Evolutionary conservation across 129 eudicot genomes (phyloP).

Genomic region (carrot (Daucus carota)): DNA sequence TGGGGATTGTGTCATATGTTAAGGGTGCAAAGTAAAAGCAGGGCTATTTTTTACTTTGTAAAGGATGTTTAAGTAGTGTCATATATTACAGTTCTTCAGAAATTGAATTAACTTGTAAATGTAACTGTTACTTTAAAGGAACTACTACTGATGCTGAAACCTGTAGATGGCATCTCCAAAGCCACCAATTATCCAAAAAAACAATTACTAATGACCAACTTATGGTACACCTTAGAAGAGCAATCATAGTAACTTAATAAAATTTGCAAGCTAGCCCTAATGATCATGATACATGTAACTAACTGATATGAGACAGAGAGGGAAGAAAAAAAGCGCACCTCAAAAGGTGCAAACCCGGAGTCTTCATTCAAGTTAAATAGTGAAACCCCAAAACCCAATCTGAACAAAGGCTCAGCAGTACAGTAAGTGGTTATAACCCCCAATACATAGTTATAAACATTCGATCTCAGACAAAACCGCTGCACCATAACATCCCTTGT

Average conservation of each 20-base stretch:
- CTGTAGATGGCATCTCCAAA: no score
- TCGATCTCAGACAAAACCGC: constrained; percentile 45
- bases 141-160: no score
- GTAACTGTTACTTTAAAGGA: no score
- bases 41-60: no score
- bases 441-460: constrained; percentile 36
- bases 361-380: constrained; percentile 41
- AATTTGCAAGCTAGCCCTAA: neutral
- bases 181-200: no score
- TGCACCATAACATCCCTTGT: constrained; percentile 29
- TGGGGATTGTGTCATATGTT: neutral
- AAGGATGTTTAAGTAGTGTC: no score
- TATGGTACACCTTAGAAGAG: neutral
- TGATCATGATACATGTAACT: no score
- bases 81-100: no score
- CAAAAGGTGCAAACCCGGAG: constrained; percentile 51
- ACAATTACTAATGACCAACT: neutral
- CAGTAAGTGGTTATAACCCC: constrained; percentile 49
- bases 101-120: no score
- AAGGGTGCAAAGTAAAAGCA: neutral
- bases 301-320: neutral
- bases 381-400: constrained; percentile 44
- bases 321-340: constrained; percentile 48
- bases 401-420: constrained; percentile 47
- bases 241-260: neutral